A percentile compares a stretch with the other conserved stretches of the same genome.
Conservation (phyloP, 805 yeast genomes). For the Saturnispora dispora region DNA sequence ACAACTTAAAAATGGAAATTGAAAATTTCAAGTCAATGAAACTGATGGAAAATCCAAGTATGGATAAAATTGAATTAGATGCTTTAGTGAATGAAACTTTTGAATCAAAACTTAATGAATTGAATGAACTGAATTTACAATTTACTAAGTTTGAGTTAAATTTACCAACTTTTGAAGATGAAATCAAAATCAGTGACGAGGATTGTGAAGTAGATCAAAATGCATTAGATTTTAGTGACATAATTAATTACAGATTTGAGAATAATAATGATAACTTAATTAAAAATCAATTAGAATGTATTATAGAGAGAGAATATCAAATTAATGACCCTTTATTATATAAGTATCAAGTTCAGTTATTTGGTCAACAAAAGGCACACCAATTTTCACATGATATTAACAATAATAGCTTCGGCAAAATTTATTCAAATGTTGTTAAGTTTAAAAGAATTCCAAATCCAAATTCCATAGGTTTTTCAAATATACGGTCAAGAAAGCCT, state of each 20-base stretch:
- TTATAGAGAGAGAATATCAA: conserved; percentile 24
- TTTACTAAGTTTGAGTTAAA: conserved; percentile 1
- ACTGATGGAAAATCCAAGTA: neutral
- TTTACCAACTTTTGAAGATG: conserved; percentile 10
- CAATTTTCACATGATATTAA: conserved; percentile 22
- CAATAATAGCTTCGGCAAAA: conserved; percentile 21
- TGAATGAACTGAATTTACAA: neutral
- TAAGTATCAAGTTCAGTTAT: conserved; percentile 25
- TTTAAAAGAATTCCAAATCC: conserved; percentile 40
- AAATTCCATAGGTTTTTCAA: conserved; percentile 37
- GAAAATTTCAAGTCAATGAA: neutral
- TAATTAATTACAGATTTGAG: conserved; percentile 2
- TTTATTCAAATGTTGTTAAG: conserved; percentile 32
- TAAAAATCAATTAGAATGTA: conserved; percentile 1
- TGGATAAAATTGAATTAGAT: neutral
- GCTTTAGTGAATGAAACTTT: neutral
- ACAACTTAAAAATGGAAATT: neutral
- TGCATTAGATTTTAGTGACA: neutral
- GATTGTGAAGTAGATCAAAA: neutral
- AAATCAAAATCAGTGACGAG: conserved; percentile 4
- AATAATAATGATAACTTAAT: neutral
- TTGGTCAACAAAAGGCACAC: conserved; percentile 19
- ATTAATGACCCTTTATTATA: conserved; percentile 32
- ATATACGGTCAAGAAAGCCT: conserved; percentile 37
- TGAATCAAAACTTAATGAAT: neutral